phyloP scores from a whole-genome alignment of 768 basidiomycete species.

The Hydnomerulius pinastri region DNA sequence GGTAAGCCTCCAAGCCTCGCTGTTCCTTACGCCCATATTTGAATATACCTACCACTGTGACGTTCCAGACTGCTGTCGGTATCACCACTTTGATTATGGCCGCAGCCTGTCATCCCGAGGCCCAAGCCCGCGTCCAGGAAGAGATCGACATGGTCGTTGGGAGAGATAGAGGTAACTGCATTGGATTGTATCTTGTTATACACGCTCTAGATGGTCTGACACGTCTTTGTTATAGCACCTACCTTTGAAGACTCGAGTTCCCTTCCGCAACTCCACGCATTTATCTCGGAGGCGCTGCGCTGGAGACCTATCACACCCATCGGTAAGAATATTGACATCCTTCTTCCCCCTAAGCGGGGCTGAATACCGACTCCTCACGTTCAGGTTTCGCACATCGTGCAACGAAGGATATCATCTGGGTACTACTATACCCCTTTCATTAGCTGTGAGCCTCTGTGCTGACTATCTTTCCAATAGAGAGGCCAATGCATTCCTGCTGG shows the following conservation, averaged over 20 bases:
- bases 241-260: constrained; percentile 33
- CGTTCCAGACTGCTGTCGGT: constrained; percentile 44
- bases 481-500: too few species aligned
- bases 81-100: constrained; percentile 53
- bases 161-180: constrained; percentile 22
- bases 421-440: too few species aligned
- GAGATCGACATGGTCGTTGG: constrained; percentile 55
- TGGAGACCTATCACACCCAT: constrained; percentile 33
- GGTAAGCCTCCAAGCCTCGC: constrained; percentile 20
- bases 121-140: constrained; percentile 48
- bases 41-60: neutral
- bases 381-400: constrained; percentile 60
- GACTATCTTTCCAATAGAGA: too few species aligned
- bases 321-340: constrained; percentile 23
- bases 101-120: constrained; percentile 49
- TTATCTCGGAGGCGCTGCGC: constrained; percentile 35
- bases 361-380: neutral
- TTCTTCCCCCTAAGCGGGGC: too few species aligned
- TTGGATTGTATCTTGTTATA: neutral
- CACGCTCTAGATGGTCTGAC: neutral
- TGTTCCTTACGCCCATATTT: neutral
- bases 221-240: constrained; percentile 29
- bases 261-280: constrained; percentile 36
- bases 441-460: too few species aligned
- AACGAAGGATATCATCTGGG: constrained; percentile 63